phyloP scores from a whole-genome alignment of 345 rosid species.

The Streptanthus diversifolius region DNA sequence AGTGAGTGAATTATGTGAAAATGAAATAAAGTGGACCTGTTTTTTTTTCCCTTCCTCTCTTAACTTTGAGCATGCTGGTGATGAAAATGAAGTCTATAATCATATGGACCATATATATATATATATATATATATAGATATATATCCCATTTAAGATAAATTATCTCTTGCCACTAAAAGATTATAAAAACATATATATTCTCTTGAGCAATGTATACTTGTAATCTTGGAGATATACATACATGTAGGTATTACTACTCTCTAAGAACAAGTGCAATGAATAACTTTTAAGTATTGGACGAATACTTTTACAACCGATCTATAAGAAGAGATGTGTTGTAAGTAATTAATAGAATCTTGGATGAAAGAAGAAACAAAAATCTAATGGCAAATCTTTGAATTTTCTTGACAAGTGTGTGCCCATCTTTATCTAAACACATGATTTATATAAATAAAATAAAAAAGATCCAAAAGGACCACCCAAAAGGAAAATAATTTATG shows the following conservation, averaged over 20 bases:
- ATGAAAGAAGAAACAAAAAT: not conserved
- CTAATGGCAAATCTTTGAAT: constrained; percentile 20
- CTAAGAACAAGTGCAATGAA: not conserved
- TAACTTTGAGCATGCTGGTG: constrained; percentile 42
- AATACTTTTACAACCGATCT: not conserved
- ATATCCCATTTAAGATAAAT: not conserved
- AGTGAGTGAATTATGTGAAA: constrained; percentile 36
- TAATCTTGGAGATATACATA: not conserved
- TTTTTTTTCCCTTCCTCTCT: constrained; percentile 30
- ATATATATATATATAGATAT: too few species aligned
- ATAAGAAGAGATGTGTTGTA: constrained; percentile 12
- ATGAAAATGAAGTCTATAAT: constrained; percentile 26
- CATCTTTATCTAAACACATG: constrained; percentile 30
- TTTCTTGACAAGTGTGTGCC: constrained; percentile 22
- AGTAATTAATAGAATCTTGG: not conserved
- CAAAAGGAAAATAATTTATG: constrained; percentile 25
- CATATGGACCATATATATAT: constrained; percentile 33
- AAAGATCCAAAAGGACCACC: constrained; percentile 31
- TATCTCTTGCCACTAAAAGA: constrained; percentile 3
- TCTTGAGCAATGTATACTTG: not conserved
- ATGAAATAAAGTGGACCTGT: constrained; percentile 35
- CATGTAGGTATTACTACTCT: not conserved
- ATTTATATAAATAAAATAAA: too few species aligned
- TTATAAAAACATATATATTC: constrained; percentile 1
- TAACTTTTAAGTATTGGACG: not conserved